A percentile compares a stretch with the other conserved stretches of the same genome.
phyloP scores from a whole-genome alignment of 2,329 filamentous ascomycete genomes.

The Cytospora mali region DNA sequence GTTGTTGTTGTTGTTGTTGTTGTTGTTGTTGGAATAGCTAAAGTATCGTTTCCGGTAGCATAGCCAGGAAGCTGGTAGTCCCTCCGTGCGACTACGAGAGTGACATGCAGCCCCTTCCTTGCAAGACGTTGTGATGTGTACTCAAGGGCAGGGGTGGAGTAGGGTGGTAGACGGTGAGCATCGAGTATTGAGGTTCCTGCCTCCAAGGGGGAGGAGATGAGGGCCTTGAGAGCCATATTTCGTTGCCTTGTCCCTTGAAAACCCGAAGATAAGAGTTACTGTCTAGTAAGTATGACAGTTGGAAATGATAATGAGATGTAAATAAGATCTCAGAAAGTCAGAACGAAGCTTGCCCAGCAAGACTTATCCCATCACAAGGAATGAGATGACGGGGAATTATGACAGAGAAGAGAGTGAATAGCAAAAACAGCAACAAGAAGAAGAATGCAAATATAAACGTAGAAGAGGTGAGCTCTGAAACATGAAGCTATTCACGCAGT shows the following conservation, averaged over 20 bases:
- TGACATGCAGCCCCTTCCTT: slow-evolving; percentile 58
- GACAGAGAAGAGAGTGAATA: neutral
- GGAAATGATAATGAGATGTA: neutral
- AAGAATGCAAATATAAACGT: neutral
- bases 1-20: neutral
- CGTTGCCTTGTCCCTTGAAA: neutral
- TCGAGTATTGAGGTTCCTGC: slow-evolving; percentile 63
- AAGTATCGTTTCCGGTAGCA: neutral
- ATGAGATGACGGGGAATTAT: neutral
- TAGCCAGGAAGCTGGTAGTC: slow-evolving; percentile 55
- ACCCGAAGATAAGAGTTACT: neutral
- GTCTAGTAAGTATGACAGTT: neutral
- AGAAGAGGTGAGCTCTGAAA: neutral
- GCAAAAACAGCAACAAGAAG: neutral
- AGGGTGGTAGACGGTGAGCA: slow-evolving; percentile 58
- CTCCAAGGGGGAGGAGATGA: slow-evolving; percentile 65
- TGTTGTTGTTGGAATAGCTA: neutral
- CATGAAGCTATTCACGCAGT: slow-evolving; percentile 1
- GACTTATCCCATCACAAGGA: slow-evolving; percentile 1
- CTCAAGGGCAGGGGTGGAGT: slow-evolving; percentile 58
- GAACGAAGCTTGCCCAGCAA: slow-evolving; percentile 23
- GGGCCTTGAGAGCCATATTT: slow-evolving; percentile 54
- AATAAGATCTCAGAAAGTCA: slow-evolving; percentile 2
- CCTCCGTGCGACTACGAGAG: slow-evolving; percentile 58
- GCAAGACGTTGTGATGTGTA: slow-evolving; percentile 60